Conservation (phyloP, 2,329 filamentous ascomycete species). For the Colletotrichum sp. region DNA sequence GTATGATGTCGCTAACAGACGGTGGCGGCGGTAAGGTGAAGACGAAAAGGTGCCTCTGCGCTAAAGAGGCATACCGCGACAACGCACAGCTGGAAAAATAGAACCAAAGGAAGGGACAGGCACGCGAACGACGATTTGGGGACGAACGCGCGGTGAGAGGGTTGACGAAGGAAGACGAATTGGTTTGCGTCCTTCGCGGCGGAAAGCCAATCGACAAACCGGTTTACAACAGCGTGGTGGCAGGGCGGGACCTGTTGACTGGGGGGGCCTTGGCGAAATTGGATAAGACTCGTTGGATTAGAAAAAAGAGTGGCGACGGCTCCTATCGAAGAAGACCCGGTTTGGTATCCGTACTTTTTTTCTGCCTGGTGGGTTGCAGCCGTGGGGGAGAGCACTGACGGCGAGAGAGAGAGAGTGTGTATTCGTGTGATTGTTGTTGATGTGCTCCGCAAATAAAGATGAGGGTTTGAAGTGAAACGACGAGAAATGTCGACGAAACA, state of each 20-base stretch:
- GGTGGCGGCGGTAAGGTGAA: not conserved
- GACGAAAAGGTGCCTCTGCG: constrained; percentile 1
- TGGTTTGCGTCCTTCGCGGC: not conserved
- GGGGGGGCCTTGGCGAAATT: constrained; percentile 14
- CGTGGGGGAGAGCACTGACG: not conserved
- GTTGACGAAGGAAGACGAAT: not conserved
- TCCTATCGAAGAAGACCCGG: constrained; percentile 40
- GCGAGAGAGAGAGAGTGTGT: not conserved
- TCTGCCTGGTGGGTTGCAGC: constrained; percentile 19
- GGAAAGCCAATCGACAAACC: constrained; percentile 8
- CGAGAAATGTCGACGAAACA: not conserved
- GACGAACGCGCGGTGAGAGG: not conserved
- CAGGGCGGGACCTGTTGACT: not conserved
- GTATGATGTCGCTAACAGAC: not conserved
- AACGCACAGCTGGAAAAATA: not conserved
- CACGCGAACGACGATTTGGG: not conserved
- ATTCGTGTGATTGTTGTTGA: not conserved
- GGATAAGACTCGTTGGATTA: constrained; percentile 17
- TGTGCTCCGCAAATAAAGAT: not conserved
- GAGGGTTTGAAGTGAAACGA: not conserved
- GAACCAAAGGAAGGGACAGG: constrained; percentile 3
- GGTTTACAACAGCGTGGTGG: constrained; percentile 3
- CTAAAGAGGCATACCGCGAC: constrained; percentile 19
- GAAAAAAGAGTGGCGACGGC: constrained; percentile 38
- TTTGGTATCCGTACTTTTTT: not conserved